Percentiles rank a stretch among this genome's conserved stretches.
phyloP scores from a whole-genome alignment of 331 rosid genomes.

The Quercus lobata region DNA sequence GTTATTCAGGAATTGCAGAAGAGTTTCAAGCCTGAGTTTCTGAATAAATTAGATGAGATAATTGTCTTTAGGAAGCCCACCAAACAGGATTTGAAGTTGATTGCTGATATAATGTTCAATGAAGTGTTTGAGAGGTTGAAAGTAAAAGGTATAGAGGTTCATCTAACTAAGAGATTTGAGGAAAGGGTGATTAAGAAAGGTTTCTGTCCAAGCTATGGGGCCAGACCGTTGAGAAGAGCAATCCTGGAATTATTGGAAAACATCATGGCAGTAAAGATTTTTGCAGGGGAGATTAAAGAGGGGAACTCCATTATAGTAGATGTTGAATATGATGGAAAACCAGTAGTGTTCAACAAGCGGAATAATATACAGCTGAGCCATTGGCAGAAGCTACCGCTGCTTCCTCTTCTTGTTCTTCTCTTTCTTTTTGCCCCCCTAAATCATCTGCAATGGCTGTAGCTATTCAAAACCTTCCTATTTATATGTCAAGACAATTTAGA shows the following conservation, averaged over 20 bases:
- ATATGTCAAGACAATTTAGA: too few species aligned
- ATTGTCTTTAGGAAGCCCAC: slow-evolving; percentile 88
- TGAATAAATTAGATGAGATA: slow-evolving; percentile 90
- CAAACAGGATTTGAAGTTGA: slow-evolving; percentile 82
- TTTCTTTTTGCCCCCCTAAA: too few species aligned
- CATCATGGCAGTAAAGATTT: slow-evolving; percentile 98
- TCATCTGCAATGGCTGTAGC: too few species aligned
- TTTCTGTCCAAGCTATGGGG: slow-evolving; percentile 88
- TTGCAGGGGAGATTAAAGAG: slow-evolving; percentile 82
- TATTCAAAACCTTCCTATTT: too few species aligned
- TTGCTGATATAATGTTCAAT: slow-evolving; percentile 83
- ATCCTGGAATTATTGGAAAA: slow-evolving; percentile 91
- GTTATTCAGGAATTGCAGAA: slow-evolving; percentile 82
- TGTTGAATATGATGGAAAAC: slow-evolving; percentile 80
- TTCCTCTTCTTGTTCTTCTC: too few species aligned
- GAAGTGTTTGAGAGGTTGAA: slow-evolving; percentile 84
- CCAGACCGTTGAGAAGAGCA: slow-evolving; percentile 91
- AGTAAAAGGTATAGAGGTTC: slow-evolving; percentile 66
- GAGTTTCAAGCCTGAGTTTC: slow-evolving; percentile 82
- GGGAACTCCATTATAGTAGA: slow-evolving; percentile 89
- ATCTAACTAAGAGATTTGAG: slow-evolving; percentile 81
- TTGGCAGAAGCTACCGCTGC: too few species aligned
- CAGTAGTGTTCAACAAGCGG: too few species aligned
- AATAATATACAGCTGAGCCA: too few species aligned
- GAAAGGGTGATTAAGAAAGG: slow-evolving; percentile 91